These are phyloP conservation scores for Beauveria varroae DNA, from an alignment of 2,329 filamentous ascomycete species.

Conservation along the genomic window DNA sequence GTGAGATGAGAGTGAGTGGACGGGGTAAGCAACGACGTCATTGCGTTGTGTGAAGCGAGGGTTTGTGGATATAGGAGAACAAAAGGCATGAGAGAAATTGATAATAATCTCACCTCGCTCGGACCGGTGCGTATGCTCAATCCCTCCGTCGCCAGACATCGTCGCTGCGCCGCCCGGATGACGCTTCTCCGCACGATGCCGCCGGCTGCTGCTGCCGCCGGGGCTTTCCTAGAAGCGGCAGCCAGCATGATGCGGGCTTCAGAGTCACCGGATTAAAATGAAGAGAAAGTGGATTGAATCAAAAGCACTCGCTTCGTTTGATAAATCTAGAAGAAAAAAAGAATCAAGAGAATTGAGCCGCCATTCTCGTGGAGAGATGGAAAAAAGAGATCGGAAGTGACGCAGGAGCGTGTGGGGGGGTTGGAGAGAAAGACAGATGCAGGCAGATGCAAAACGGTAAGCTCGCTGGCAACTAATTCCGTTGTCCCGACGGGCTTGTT, in stretches of 20 bases:
- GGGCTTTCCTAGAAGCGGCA: not conserved
- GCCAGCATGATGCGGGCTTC: not conserved
- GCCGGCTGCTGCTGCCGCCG: not conserved
- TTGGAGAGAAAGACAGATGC: not conserved
- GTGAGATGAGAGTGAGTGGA: not conserved
- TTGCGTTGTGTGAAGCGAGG: not conserved
- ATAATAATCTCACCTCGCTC: conserved; percentile 4
- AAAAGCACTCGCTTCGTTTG: no score
- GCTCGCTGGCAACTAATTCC: not conserved
- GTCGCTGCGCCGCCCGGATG: not conserved
- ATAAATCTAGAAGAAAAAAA: no score
- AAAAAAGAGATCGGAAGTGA: no score
- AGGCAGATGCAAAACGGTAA: no score
- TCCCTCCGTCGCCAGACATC: conserved; percentile 9
- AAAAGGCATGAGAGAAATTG: no score
- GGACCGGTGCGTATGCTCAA: conserved; percentile 15
- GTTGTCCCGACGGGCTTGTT: not conserved
- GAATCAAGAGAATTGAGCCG: no score
- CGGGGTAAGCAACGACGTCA: not conserved
- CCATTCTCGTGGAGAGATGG: no score
- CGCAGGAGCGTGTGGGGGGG: no score
- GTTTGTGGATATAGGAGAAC: not conserved
- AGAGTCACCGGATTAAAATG: not conserved
- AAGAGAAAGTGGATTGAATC: not conserved
- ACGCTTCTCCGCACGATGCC: conserved; percentile 4